These are phyloP conservation scores for Teratosphaeria destructans DNA, from an alignment of 2,329 filamentous ascomycete genomes.

Conservation along the genomic window DNA sequence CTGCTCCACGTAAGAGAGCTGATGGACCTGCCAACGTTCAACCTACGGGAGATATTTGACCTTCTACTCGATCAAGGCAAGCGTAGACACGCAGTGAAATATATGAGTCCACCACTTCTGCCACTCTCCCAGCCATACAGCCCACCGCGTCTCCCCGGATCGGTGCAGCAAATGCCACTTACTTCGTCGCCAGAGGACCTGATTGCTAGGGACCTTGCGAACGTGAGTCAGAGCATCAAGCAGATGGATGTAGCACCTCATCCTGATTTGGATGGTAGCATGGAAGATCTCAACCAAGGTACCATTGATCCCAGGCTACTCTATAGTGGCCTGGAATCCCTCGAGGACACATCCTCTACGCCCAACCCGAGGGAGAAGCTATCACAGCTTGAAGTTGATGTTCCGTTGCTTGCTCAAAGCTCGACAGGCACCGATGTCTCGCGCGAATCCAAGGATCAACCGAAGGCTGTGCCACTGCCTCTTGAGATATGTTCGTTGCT, in stretches of 20 bases:
- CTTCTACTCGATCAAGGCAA: slow-evolving; percentile 7
- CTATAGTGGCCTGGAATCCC: neutral
- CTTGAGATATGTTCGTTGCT: slow-evolving; percentile 20
- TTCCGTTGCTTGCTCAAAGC: slow-evolving; percentile 32
- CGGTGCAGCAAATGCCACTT: slow-evolving; percentile 20
- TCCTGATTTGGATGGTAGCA: neutral
- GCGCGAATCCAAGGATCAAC: neutral
- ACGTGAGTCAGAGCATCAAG: slow-evolving; percentile 21
- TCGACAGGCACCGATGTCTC: neutral
- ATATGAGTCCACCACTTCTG: slow-evolving; percentile 39
- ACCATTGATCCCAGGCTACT: neutral
- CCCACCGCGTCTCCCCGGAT: slow-evolving; percentile 19
- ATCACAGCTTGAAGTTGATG: slow-evolving; percentile 34
- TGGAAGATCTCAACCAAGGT: neutral
- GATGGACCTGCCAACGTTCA: slow-evolving; percentile 12
- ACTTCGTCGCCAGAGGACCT: slow-evolving; percentile 22
- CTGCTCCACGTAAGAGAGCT: slow-evolving; percentile 28
- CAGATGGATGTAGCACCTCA: neutral
- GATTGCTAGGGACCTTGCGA: slow-evolving; percentile 14
- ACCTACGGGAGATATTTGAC: slow-evolving; percentile 7
- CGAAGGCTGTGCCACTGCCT: neutral
- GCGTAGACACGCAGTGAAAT: slow-evolving; percentile 18
- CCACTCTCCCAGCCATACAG: slow-evolving; percentile 31
- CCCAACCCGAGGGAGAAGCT: slow-evolving; percentile 24
- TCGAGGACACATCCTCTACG: slow-evolving; percentile 13